A percentile compares a stretch with the other conserved stretches of the same genome.
Evolutionary conservation across 1,284 basidiomycete species (phyloP).

Genomic region (Ganoderma lucidum): DNA sequence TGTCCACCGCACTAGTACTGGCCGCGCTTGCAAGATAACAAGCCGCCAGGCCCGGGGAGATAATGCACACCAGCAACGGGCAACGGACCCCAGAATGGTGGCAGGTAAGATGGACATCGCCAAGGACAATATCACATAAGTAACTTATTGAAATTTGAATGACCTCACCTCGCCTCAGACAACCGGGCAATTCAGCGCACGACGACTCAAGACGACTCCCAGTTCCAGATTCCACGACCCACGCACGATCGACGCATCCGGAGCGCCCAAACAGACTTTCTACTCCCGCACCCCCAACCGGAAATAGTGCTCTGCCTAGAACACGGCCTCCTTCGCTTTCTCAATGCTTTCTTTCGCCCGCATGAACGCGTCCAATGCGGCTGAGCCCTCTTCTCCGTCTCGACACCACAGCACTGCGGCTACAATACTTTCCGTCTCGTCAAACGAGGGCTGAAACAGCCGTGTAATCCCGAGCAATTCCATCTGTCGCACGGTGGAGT

Average conservation of each 20-base stretch:
- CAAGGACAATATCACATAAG: not conserved
- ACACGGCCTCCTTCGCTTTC: not conserved
- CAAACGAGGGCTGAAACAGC: not conserved
- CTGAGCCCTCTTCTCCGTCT: not conserved
- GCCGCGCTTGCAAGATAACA: conserved; percentile 5
- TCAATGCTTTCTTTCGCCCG: not conserved
- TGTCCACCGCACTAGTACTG: not conserved
- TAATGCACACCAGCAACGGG: not conserved
- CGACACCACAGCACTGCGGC: not conserved
- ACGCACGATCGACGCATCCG: conserved; percentile 1
- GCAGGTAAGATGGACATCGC: not conserved
- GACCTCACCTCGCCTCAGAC: not conserved
- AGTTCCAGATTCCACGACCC: not conserved
- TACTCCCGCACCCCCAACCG: not conserved
- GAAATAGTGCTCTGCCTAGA: not conserved
- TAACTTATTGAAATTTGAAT: not conserved
- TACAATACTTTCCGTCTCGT: not conserved
- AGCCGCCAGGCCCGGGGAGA: not conserved
- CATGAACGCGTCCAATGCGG: not conserved
- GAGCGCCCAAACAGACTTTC: not conserved
- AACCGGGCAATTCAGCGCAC: not conserved
- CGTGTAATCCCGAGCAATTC: not conserved
- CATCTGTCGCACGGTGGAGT: conserved; percentile 14
- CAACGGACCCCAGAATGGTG: not conserved
- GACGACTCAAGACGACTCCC: not conserved